Evolutionary conservation across 768 basidiomycete species (phyloP).

Genomic region (Tremella mesenterica): DNA sequence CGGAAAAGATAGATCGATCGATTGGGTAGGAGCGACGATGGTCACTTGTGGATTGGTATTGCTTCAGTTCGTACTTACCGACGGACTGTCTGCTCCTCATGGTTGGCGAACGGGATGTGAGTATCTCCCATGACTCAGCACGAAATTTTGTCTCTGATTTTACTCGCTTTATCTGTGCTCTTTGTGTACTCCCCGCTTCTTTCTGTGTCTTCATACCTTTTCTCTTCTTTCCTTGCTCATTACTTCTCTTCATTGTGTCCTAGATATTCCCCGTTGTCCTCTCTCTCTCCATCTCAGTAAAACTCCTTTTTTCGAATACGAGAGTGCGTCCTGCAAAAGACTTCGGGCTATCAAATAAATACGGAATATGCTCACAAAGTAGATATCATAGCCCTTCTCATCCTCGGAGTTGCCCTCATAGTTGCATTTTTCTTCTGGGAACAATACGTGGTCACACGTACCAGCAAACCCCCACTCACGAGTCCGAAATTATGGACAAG

Average conservation of each 20-base stretch:
- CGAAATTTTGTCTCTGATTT: not conserved
- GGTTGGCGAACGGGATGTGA: slow-evolving; percentile 58
- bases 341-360: not conserved
- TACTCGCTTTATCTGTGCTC: not conserved
- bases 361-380: not conserved
- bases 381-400: slow-evolving; percentile 66
- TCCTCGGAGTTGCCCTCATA: slow-evolving; percentile 56
- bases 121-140: slow-evolving; percentile 18
- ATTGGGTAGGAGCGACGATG: slow-evolving; percentile 67
- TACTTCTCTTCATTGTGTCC: no score
- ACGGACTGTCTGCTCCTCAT: slow-evolving; percentile 55
- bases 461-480: slow-evolving; percentile 35
- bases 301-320: no score
- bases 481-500: slow-evolving; percentile 38
- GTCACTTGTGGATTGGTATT: slow-evolving; percentile 60
- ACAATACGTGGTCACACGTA: slow-evolving; percentile 50
- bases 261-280: no score
- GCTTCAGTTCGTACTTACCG: slow-evolving; percentile 63
- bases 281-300: no score
- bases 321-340: no score
- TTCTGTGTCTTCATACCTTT: no score
- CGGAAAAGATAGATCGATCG: slow-evolving; percentile 48
- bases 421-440: slow-evolving; percentile 61
- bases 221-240: no score
- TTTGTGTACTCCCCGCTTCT: no score